Base-by-base conservation (phyloP, 1,284 basidiomycete species). In the Ceratobasidium sp. region DNA sequence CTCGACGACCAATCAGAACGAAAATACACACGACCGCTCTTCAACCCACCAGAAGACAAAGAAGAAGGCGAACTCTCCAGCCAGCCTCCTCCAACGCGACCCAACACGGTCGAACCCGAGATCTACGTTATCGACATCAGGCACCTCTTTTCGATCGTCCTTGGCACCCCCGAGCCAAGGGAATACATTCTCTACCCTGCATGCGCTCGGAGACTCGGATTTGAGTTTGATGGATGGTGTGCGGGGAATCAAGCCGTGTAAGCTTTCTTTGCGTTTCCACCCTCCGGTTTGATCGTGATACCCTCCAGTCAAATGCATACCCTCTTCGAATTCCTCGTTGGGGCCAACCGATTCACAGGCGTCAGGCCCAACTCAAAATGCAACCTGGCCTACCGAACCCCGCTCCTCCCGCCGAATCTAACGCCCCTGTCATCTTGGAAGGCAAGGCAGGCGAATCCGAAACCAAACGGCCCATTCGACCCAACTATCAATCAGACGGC, bases 151-250 rank as follows among this genome's bases (percentile, higher is more conserved):
- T 30, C 28, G 10, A 46, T 41, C 16, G 21, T 69, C 3, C 18
- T 58, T 9, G 30, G 26, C 28, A 46, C 41, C 0, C 23, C 34
- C 2, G 34, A 57, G 21, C 55, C 52, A 12, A 34, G 53, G 16
- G 50, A 21, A 2, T 69, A 43, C 23, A 58, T 58, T 2, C 26
- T 46, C 9, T 69, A 69, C 65, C 65, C 65, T 1, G 28, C 65
- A 3, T 32, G 52, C 9, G 52, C 65, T 9, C 34, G 52, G 30
- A 39, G 52, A 46, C 46, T 69, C 9, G 65, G 53, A 6, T 30
- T 69, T n/a, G 21, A 39, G 28, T 30, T 69, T 45, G 52, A 55
- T 45, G 65, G 65, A 21, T 69, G 65, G 65, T 69, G 65, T 46
- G 65, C 65, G 23, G 65, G 65, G 26, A 69, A 69, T 21, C 53